Conservation (phyloP, 2,329 filamentous ascomycete genomes). For the Byssoonygena ceratinophila region DNA sequence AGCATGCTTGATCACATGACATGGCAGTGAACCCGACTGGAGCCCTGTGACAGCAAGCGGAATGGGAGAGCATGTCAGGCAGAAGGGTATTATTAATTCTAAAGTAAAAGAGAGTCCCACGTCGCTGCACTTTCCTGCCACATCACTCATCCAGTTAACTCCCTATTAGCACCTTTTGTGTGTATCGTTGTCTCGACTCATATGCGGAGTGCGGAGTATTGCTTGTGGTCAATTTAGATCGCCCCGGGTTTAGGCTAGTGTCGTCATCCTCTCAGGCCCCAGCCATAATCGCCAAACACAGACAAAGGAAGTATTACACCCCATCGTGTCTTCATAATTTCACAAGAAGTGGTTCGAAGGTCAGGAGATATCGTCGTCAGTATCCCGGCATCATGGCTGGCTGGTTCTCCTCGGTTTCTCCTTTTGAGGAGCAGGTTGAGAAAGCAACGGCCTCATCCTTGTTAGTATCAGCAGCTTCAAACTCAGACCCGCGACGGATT, state of each 20-base stretch:
- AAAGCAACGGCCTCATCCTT: conserved; percentile 88
- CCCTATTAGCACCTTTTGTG: too few species aligned
- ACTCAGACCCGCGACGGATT: not conserved
- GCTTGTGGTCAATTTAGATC: conserved; percentile 2
- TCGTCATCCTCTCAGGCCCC: conserved; percentile 4
- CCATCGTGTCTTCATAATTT: not conserved
- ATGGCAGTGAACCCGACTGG: not conserved
- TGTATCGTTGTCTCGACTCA: too few species aligned
- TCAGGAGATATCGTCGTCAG: not conserved
- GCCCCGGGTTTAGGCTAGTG: conserved; percentile 3
- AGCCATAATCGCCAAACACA: not conserved
- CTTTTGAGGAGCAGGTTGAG: conserved; percentile 94
- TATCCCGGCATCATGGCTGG: conserved; percentile 64
- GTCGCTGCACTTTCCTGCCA: too few species aligned
- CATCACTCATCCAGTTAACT: not conserved
- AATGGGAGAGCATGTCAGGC: too few species aligned
- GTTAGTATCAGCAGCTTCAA: conserved; percentile 42
- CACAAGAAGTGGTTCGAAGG: not conserved
- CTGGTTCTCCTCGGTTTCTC: conserved; percentile 89
- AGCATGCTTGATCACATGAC: not conserved
- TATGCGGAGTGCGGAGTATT: not conserved
- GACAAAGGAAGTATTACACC: not conserved
- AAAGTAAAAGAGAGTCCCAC: too few species aligned
- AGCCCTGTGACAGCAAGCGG: too few species aligned
- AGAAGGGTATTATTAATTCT: too few species aligned